Evolutionary conservation across 140 eudicot genomes (phyloP), one percentile per base, ranked within the genome.

Genomic region (Stevia rebaudiana): DNA sequence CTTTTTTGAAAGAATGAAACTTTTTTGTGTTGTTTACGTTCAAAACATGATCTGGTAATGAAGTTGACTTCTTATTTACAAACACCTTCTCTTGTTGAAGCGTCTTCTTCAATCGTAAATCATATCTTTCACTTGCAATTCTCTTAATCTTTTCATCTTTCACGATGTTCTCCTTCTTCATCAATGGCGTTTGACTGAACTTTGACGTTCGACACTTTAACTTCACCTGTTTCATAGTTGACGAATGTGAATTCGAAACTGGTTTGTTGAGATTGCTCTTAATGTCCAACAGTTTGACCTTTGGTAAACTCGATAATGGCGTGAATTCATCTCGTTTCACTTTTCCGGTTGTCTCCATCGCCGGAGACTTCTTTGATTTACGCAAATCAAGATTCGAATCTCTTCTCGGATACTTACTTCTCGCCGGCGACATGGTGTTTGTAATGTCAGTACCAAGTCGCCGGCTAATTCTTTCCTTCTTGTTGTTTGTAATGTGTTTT

Each of bases 381-480:
- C 70, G 62, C 31, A 84, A 58, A 37, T 78, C 80, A 16, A 82
- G 69, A 65, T 78, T 74, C 8, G 79, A 77, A 72, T 82, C 86
- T 53, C 78, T 54, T 75, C 86, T 75, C 13, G 76, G 72, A n/a
- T 78, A 81, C n/a, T 56, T 71, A 44, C 61, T 67, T 17, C 17
- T 66, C 18, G 53, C 22, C 17, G 66, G 16, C 11, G 73, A 65
- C 13, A 73, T 21, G 13, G 81, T 82, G 76, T 91, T 91, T n/a
- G 98, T 91, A 35, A 91, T 82, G 39, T 91, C 95, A 1, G 68
- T 65, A 13, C 98, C 95, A 39, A 82, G 77, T 78, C 84, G 74
- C 73, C 88, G 85, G 68, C 76, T 76, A 1, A 90, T 82, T 47
- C 76, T 82, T 77, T 86, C 95, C 65, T 76, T 86, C 16, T 84